These are phyloP conservation scores for Gomphus bonarii DNA, from an alignment of 1,284 basidiomycete species.

Conservation along the genomic window DNA sequence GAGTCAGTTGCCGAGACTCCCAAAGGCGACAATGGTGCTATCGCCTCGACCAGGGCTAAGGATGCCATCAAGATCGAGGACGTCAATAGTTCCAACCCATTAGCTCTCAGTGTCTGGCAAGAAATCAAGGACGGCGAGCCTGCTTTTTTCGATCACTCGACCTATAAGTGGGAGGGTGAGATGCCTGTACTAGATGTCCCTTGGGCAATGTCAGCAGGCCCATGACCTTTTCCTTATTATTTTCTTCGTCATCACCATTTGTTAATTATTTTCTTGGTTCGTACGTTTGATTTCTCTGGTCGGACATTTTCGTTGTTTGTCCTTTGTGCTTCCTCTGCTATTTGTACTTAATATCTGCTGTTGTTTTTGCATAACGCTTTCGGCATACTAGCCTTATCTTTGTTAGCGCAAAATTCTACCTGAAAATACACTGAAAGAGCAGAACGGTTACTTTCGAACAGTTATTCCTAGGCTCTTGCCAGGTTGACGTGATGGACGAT, in stretches of 20 bases:
- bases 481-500: not conserved
- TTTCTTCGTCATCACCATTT: not conserved
- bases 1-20: constrained; percentile 44
- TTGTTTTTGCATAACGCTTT: constrained; percentile 6
- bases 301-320: not conserved
- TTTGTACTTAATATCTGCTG: constrained; percentile 10
- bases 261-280: constrained; percentile 6
- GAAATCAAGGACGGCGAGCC: constrained; percentile 70
- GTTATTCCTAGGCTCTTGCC: constrained; percentile 6
- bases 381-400: not conserved
- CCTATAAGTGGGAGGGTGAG: constrained; percentile 63
- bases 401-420: not conserved
- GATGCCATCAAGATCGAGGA: constrained; percentile 25
- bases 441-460: constrained; percentile 8
- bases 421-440: not conserved
- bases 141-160: constrained; percentile 47
- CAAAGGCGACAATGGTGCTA: constrained; percentile 13
- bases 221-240: not conserved
- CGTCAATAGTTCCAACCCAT: constrained; percentile 27
- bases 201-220: constrained; percentile 44
- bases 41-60: constrained; percentile 33
- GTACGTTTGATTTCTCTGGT: constrained; percentile 5
- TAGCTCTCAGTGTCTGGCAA: constrained; percentile 50
- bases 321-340: constrained; percentile 2
- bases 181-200: constrained; percentile 56